Percentiles rank a stretch among this genome's conserved stretches.
phyloP scores from a whole-genome alignment of 345 rosid genomes.

The Acer negundo region DNA sequence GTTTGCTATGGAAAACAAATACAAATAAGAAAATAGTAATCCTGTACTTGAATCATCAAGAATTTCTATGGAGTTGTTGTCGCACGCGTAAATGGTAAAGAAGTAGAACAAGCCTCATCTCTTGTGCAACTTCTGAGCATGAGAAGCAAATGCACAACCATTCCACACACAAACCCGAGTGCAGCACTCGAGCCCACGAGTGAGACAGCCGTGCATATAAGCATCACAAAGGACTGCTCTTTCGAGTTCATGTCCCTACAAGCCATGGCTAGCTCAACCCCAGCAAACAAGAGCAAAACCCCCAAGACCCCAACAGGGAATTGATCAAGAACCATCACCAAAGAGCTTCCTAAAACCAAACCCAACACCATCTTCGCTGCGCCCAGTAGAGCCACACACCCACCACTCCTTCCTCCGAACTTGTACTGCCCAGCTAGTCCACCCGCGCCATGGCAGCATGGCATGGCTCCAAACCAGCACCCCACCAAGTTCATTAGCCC shows the following conservation, averaged over 20 bases:
- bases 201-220: slow-evolving; percentile 62
- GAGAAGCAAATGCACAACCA: slow-evolving; percentile 51
- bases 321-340: slow-evolving; percentile 58
- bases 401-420: slow-evolving; percentile 90
- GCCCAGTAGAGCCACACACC: slow-evolving; percentile 76
- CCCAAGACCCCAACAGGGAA: slow-evolving; percentile 85
- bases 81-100: background rate
- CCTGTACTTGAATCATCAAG: background rate
- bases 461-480: slow-evolving; percentile 95
- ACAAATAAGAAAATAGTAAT: too few species aligned
- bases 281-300: slow-evolving; percentile 71
- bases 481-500: slow-evolving; percentile 85
- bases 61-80: slow-evolving; percentile 16
- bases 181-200: slow-evolving; percentile 77
- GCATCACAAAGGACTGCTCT: slow-evolving; percentile 78
- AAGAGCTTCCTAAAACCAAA: slow-evolving; percentile 67
- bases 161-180: slow-evolving; percentile 74
- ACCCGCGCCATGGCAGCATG: slow-evolving; percentile 90
- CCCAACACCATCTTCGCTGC: slow-evolving; percentile 64
- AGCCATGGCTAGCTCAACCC: slow-evolving; percentile 81
- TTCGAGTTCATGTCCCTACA: slow-evolving; percentile 76
- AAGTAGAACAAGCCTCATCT: slow-evolving; percentile 13
- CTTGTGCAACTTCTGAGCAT: slow-evolving; percentile 39
- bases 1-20: background rate
- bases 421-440: slow-evolving; percentile 91